phyloP scores from a whole-genome alignment of 148 eudicot species.

The Bassia scoparia region DNA sequence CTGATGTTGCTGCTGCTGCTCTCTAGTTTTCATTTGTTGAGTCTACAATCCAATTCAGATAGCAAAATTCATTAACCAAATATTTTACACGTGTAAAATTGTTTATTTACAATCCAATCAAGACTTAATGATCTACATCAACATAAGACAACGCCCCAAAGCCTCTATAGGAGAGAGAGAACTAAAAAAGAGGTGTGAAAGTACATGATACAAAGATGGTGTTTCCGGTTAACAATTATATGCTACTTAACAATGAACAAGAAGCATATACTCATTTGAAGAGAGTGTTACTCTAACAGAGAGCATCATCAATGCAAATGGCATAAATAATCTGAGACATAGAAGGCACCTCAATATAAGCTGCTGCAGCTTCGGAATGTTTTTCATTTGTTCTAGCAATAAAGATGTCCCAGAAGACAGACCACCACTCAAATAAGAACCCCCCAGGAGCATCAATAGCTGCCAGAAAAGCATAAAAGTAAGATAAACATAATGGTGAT shows the following conservation, averaged over 20 bases:
- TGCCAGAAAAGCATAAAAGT: constrained; percentile 34
- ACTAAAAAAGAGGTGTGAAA: not conserved
- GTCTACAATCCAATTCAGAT: constrained; percentile 42
- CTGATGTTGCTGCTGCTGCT: constrained; percentile 71
- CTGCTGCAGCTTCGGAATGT: constrained; percentile 94
- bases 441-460: constrained; percentile 99
- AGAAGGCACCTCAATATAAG: constrained; percentile 77
- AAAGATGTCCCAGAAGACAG: constrained; percentile 98
- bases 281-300: too few species aligned
- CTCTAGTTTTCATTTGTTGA: constrained; percentile 86
- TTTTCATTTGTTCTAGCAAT: constrained; percentile 97
- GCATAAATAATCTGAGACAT: not conserved
- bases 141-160: not conserved
- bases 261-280: not conserved
- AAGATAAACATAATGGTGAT: constrained; percentile 5
- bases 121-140: not conserved
- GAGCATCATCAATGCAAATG: not conserved
- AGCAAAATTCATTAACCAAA: constrained; percentile 6
- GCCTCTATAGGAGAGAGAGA: not conserved
- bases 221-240: not conserved
- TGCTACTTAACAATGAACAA: not conserved
- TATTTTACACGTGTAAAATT: not conserved
- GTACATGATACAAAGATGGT: not conserved
- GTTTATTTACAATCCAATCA: not conserved
- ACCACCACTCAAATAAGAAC: constrained; percentile 99